Evolutionary conservation across 257 asterid species (phyloP).

Genomic region (Ilex aquifolium): DNA sequence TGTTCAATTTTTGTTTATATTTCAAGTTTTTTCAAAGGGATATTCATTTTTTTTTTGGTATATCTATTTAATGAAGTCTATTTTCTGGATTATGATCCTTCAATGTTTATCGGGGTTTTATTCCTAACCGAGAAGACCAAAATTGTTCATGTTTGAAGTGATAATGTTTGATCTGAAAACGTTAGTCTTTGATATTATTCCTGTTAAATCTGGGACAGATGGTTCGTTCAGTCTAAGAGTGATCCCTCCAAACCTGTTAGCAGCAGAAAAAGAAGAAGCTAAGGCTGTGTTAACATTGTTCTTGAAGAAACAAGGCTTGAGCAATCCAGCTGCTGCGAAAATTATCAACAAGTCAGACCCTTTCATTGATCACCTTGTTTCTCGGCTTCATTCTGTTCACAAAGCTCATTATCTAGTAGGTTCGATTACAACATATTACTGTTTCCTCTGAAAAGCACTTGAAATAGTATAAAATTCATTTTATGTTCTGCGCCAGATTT

Average conservation of each 20-base stretch:
- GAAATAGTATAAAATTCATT: too few relatives aligned
- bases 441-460: not conserved
- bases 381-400: slow-evolving; percentile 80
- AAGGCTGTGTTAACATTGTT: slow-evolving; percentile 83
- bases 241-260: slow-evolving; percentile 67
- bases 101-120: not conserved
- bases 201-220: slow-evolving; percentile 65
- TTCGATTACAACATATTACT: slow-evolving; percentile 34
- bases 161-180: too few relatives aligned
- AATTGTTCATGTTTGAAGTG: not conserved
- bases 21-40: slow-evolving; percentile 15
- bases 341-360: slow-evolving; percentile 76
- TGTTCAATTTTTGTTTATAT: slow-evolving; percentile 5
- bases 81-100: not conserved
- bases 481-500: not conserved
- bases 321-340: slow-evolving; percentile 65
- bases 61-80: not conserved
- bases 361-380: slow-evolving; percentile 77
- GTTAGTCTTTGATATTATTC: not conserved
- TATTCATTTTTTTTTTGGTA: slow-evolving; percentile 19
- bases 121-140: not conserved
- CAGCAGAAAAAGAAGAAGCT: slow-evolving; percentile 95
- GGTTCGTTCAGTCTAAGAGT: slow-evolving; percentile 62
- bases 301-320: slow-evolving; percentile 79
- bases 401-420: slow-evolving; percentile 95